A percentile compares a stretch with the other conserved stretches of the same genome.
phyloP scores from a whole-genome alignment of 345 rosid genomes.

The Eucalyptus regnans region DNA sequence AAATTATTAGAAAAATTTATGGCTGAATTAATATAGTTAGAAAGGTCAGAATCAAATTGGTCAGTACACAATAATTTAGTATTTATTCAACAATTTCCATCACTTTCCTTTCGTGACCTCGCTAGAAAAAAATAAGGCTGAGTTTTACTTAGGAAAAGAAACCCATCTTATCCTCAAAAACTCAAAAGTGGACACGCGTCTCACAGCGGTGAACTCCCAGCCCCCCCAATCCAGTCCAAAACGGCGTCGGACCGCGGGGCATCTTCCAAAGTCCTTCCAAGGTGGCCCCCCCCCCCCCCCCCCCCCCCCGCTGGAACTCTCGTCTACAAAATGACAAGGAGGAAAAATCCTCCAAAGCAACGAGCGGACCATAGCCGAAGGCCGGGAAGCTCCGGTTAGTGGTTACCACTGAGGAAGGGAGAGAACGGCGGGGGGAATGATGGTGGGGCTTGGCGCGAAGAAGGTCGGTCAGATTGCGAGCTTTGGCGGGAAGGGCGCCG shows the following conservation, averaged over 20 bases:
- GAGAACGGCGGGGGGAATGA: background rate
- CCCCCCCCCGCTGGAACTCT: background rate
- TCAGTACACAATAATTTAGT: too few species aligned
- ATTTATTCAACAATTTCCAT: background rate
- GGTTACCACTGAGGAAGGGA: background rate
- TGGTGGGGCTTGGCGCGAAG: slow-evolving; percentile 45
- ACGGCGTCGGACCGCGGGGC: background rate
- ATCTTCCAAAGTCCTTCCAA: background rate
- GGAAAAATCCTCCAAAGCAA: background rate
- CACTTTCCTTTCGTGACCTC: background rate
- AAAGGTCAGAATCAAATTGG: too few species aligned
- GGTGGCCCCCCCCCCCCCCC: background rate
- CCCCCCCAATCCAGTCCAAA: background rate
- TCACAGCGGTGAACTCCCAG: background rate
- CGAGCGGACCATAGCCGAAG: background rate
- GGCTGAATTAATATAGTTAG: background rate
- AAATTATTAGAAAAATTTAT: too few species aligned
- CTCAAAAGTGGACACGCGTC: background rate
- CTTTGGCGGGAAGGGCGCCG: slow-evolving; percentile 62
- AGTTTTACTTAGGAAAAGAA: background rate
- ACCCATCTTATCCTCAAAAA: background rate
- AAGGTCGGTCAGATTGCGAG: slow-evolving; percentile 40
- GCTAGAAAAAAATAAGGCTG: background rate
- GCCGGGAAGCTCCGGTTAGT: background rate
- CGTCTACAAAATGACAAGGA: background rate